phyloP scores from a whole-genome alignment of 768 basidiomycete species.

The Russula dissimulans region DNA sequence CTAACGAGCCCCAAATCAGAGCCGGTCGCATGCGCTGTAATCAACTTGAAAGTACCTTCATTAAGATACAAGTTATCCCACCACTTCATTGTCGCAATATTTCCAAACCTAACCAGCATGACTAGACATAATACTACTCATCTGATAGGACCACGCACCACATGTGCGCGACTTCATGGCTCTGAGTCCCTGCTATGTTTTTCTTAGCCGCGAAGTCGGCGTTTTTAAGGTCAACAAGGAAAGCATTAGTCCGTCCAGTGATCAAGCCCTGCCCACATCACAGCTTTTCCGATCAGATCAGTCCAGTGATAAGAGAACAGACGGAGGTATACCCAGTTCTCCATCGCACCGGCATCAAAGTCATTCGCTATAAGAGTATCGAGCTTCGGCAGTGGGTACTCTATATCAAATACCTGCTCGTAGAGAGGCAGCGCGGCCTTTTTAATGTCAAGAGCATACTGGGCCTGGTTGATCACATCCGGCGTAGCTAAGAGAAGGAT shows the following conservation, averaged over 20 bases:
- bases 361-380: slow-evolving; percentile 88
- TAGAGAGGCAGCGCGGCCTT: slow-evolving; percentile 76
- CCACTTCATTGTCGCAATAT: slow-evolving; percentile 92
- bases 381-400: slow-evolving; percentile 88
- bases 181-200: slow-evolving; percentile 62
- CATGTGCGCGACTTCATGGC: slow-evolving; percentile 84
- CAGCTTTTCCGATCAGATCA: background rate
- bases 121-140: background rate
- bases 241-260: slow-evolving; percentile 76
- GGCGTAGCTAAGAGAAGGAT: slow-evolving; percentile 47
- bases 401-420: slow-evolving; percentile 86
- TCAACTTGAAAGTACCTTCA: slow-evolving; percentile 55
- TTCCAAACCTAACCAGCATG: slow-evolving; percentile 57
- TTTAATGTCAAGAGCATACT: slow-evolving; percentile 85
- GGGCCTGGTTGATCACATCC: slow-evolving; percentile 74
- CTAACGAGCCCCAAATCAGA: slow-evolving; percentile 43
- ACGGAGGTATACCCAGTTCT: slow-evolving; percentile 57
- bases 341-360: slow-evolving; percentile 89
- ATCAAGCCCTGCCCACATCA: slow-evolving; percentile 53
- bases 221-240: slow-evolving; percentile 70
- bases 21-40: no score
- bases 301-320: background rate
- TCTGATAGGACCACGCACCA: slow-evolving; percentile 35
- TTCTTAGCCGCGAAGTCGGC: slow-evolving; percentile 69
- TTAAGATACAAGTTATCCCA: slow-evolving; percentile 82